Conservation (phyloP, 1,284 basidiomycete genomes). For the Testicularia cyperi region DNA sequence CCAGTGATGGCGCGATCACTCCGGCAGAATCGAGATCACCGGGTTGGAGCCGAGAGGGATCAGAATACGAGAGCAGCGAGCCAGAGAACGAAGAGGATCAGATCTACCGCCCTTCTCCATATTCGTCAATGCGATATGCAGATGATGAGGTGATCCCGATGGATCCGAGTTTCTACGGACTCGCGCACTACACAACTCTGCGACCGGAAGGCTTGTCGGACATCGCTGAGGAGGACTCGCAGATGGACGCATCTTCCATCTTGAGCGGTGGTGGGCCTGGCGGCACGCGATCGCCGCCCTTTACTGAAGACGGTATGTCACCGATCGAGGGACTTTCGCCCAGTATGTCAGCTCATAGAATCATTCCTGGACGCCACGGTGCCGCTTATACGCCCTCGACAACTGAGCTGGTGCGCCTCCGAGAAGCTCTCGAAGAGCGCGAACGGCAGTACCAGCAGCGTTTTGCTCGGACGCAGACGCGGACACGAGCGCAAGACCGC, state of each 20-base stretch:
- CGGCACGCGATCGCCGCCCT: conserved; percentile 8
- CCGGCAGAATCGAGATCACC: conserved; percentile 19
- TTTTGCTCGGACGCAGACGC: conserved; percentile 2
- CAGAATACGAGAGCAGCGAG: conserved; percentile 10
- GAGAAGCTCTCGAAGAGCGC: conserved; percentile 28
- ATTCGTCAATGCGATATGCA: conserved; percentile 5
- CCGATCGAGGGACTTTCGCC: conserved; percentile 1
- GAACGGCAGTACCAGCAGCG: conserved; percentile 27
- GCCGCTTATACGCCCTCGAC: conserved; percentile 17
- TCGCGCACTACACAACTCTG: conserved; percentile 38
- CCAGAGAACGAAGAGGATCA: too few relatives aligned
- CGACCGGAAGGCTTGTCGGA: conserved; percentile 45
- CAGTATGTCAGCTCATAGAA: neutral
- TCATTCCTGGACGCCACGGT: conserved; percentile 6
- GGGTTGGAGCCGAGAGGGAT: conserved; percentile 2
- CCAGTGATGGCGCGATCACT: conserved; percentile 14
- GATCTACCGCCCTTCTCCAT: neutral
- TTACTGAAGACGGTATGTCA: conserved; percentile 5
- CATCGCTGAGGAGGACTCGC: conserved; percentile 48
- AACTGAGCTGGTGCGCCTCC: conserved; percentile 26
- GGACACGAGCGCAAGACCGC: neutral
- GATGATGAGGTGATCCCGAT: conserved; percentile 37
- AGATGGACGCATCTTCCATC: conserved; percentile 26
- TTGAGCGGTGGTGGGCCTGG: conserved; percentile 19
- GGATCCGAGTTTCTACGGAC: conserved; percentile 34